These are phyloP conservation scores for Euclidium syriacum DNA, from an alignment of 345 rosid genomes.

Conservation along the genomic window DNA sequence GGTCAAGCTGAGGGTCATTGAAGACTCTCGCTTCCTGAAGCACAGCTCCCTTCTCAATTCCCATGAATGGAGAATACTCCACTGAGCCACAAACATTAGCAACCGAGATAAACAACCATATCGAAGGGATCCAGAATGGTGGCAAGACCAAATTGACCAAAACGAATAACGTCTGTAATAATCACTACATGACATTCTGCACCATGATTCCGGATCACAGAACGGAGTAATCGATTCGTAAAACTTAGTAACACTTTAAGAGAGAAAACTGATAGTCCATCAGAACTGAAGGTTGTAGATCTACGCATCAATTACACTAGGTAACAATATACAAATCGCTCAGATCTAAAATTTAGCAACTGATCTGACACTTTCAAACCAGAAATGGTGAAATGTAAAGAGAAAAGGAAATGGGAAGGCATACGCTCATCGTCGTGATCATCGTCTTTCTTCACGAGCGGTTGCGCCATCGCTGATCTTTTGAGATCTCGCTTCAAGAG, in stretches of 20 bases:
- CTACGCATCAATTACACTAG: neutral
- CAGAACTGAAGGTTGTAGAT: neutral
- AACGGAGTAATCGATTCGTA: neutral
- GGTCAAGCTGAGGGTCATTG: slow-evolving; percentile 96
- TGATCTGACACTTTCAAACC: slow-evolving; percentile 25
- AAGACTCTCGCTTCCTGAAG: slow-evolving; percentile 98
- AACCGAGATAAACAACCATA: neutral
- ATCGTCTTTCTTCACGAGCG: slow-evolving; percentile 91
- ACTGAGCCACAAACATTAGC: slow-evolving; percentile 28
- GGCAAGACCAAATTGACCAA: neutral
- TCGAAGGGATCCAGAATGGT: neutral
- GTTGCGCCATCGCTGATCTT: slow-evolving; percentile 81
- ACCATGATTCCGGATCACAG: too few species aligned
- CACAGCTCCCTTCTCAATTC: slow-evolving; percentile 97
- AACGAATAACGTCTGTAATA: neutral
- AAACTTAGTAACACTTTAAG: neutral
- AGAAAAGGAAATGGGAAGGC: neutral
- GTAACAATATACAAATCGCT: slow-evolving; percentile 4
- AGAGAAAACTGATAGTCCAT: neutral
- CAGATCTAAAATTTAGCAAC: slow-evolving; percentile 47
- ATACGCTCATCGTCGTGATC: slow-evolving; percentile 98
- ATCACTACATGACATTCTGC: neutral
- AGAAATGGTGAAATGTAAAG: neutral
- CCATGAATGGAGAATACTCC: slow-evolving; percentile 90
- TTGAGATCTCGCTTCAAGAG: neutral